phyloP scores from a whole-genome alignment of 768 basidiomycete species.

The Plicaturopsis crispa region DNA sequence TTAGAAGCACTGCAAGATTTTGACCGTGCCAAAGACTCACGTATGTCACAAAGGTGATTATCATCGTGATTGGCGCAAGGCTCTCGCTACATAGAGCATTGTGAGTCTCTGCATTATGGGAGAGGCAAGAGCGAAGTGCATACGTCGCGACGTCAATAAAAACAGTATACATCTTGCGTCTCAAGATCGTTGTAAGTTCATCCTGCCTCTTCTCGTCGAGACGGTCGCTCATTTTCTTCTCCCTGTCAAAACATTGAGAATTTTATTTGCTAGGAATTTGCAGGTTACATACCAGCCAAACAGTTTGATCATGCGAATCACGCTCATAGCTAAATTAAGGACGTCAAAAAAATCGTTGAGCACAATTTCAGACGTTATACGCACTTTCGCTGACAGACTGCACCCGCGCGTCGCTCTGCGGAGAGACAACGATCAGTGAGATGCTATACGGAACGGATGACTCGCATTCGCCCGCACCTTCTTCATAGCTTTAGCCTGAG shows the following conservation, averaged over 20 bases:
- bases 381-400: slow-evolving; percentile 36
- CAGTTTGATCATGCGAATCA: slow-evolving; percentile 45
- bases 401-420: slow-evolving; percentile 37
- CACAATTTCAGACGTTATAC: slow-evolving; percentile 26
- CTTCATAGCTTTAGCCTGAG: slow-evolving; percentile 29
- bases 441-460: not conserved
- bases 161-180: not conserved
- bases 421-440: not conserved
- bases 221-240: not conserved
- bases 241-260: too few species aligned
- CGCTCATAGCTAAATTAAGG: slow-evolving; percentile 21
- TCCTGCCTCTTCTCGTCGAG: not conserved
- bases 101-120: not conserved
- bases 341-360: slow-evolving; percentile 7
- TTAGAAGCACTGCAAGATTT: not conserved
- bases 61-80: too few species aligned
- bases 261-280: too few species aligned
- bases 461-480: slow-evolving; percentile 17
- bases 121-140: not conserved
- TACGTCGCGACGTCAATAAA: not conserved
- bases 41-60: slow-evolving; percentile 54
- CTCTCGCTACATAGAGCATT: not conserved
- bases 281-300: too few species aligned
- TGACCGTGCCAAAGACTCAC: slow-evolving; percentile 22
- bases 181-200: not conserved